Evolutionary conservation across 768 basidiomycete species (phyloP), one percentile per base, ranked within the genome.

Genomic region (Rhodotorula taiwanensis): DNA sequence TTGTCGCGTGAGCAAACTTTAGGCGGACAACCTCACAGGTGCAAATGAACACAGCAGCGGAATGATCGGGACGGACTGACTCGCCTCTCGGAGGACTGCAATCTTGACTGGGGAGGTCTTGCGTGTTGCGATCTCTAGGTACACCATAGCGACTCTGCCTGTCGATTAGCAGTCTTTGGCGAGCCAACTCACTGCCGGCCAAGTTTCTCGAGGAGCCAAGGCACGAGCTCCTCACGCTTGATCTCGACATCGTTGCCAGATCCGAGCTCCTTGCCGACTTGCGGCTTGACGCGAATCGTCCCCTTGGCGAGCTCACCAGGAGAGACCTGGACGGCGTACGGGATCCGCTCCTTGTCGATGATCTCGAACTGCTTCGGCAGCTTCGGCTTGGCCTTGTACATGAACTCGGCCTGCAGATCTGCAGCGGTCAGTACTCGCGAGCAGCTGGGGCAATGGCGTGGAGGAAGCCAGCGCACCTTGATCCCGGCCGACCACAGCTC

Each of bases 331-430:
- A 97, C 81, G 3, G 87, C 92, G 76, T 90, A 95, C 0, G 93
- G 94, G 45, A 89, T 89, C 67, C 89, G 86, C 72, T 97, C 93
- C 73, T 79, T 85, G 77, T 95, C 95, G 31, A 87, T 88, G 2
- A 86, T 85, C 27, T 87, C 87, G 74, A 94, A 97, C 73, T 99
- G 94, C 5, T 83, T 80, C 0, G 81, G 80, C 39, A 90, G 76
- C 75, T 97, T 97, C 0, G 95, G 93, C 75, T 95, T 97, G 58
- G 79, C 83, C 76, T 95, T 97, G 64, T 89, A 88, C 71, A 91
- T 78, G 79, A 90, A 98, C 75, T 98, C 95, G 60, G 88, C 82
- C 90, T 93, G 70, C 16, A 31, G 36, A 39, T 47, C 47, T 48
- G 8, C 41, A 28, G 2, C 25, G 15, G 20, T 2, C 5, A 21